These are phyloP conservation scores for Pichia sp. DNA, from an alignment of 1,139 yeast genomes.

Conservation along the genomic window DNA sequence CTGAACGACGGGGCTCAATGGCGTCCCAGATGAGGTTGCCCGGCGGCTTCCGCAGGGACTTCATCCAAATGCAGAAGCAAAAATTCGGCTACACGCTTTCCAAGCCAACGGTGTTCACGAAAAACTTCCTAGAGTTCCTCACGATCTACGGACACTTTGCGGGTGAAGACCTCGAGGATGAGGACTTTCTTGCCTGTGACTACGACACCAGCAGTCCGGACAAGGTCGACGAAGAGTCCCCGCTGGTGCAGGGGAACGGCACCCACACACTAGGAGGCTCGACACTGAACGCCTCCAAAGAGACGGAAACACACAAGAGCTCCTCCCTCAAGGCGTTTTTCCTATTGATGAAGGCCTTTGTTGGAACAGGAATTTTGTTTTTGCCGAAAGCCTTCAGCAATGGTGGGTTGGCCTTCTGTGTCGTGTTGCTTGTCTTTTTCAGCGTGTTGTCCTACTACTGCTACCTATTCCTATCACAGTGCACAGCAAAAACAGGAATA, in stretches of 20 bases:
- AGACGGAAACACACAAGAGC: conserved; percentile 39
- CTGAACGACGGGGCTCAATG: conserved; percentile 51
- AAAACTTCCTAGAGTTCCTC: conserved; percentile 68
- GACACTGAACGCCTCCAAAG: neutral
- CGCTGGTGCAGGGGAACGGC: conserved; percentile 34
- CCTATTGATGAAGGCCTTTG: conserved; percentile 63
- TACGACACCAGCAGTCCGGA: conserved; percentile 34
- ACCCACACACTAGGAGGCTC: neutral
- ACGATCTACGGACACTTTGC: conserved; percentile 81
- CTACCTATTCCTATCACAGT: conserved; percentile 54
- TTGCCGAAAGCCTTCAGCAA: conserved; percentile 69
- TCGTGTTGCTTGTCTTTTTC: conserved; percentile 48
- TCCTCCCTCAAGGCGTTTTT: conserved; percentile 65
- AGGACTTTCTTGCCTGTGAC: conserved; percentile 54
- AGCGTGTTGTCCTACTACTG: conserved; percentile 69
- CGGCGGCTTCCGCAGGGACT: conserved; percentile 76
- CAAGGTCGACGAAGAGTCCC: conserved; percentile 44
- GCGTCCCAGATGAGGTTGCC: conserved; percentile 72
- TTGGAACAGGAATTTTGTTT: conserved; percentile 77
- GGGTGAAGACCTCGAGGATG: conserved; percentile 74
- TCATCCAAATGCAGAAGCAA: conserved; percentile 37
- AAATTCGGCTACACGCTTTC: conserved; percentile 33
- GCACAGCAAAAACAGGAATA: conserved; percentile 56
- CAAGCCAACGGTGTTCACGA: conserved; percentile 48
- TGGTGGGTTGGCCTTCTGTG: conserved; percentile 65